Conservation (phyloP, 768 basidiomycete species). For the Coprinopsis marcescibilis region DNA sequence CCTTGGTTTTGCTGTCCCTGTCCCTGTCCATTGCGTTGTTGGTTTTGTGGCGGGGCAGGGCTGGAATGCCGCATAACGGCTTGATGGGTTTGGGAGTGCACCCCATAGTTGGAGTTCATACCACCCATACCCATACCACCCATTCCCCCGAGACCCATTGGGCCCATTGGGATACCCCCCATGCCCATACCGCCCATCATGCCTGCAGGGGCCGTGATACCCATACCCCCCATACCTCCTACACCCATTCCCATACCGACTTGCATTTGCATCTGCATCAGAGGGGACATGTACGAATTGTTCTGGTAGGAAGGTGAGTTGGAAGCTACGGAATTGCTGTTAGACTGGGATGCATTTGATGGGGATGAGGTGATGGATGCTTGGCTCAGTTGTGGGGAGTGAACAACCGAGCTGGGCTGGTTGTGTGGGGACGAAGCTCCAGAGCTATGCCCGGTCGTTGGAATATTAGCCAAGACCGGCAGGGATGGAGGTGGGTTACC, state of each 20-base stretch:
- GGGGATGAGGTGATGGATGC: constrained; percentile 20
- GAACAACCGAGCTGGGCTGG: constrained; percentile 29
- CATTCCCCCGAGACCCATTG: constrained; percentile 4
- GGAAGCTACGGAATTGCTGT: constrained; percentile 34
- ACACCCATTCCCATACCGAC: constrained; percentile 34
- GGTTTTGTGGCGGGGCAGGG: constrained; percentile 44
- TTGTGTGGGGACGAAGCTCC: constrained; percentile 34
- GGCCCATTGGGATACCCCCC: constrained; percentile 34
- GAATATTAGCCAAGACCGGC: constrained; percentile 23
- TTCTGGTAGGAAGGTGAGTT: constrained; percentile 8
- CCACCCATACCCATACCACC: constrained; percentile 31
- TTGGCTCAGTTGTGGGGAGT: constrained; percentile 36
- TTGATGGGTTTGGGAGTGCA: constrained; percentile 74
- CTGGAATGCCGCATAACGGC: constrained; percentile 82
- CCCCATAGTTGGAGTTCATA: constrained; percentile 22
- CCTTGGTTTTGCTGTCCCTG: constrained; percentile 37
- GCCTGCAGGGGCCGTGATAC: constrained; percentile 7
- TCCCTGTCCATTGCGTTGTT: constrained; percentile 26
- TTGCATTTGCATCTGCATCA: constrained; percentile 58
- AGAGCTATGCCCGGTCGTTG: constrained; percentile 1
- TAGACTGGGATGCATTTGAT: constrained; percentile 33
- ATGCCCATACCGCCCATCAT: constrained; percentile 40
- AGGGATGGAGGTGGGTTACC: constrained; percentile 33
- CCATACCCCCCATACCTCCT: constrained; percentile 12
- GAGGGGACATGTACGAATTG: constrained; percentile 53